These are phyloP conservation scores for Solanum chaucha DNA, from an alignment of 257 asterid genomes.

Conservation along the genomic window DNA sequence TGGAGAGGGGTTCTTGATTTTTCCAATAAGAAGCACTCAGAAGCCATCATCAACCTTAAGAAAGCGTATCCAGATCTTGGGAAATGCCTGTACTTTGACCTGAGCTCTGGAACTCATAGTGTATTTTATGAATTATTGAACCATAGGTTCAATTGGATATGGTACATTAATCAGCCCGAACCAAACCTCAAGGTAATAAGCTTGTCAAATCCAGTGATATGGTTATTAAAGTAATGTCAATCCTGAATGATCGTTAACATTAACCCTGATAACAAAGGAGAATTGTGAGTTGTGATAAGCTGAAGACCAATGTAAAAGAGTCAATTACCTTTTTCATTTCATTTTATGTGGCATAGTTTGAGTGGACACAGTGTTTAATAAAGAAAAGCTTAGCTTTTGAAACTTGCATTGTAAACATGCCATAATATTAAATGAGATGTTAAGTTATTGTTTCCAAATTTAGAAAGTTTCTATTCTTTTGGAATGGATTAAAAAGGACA, in stretches of 20 bases:
- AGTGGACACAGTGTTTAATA: background rate
- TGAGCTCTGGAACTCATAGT: constrained; percentile 44
- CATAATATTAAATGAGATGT: background rate
- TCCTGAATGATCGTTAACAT: background rate
- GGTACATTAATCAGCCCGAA: constrained; percentile 78
- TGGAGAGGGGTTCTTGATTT: constrained; percentile 91
- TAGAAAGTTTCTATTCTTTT: background rate
- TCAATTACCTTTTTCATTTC: background rate
- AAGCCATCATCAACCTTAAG: constrained; percentile 47
- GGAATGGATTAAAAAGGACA: background rate
- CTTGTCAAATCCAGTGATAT: background rate
- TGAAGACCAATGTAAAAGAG: background rate
- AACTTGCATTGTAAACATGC: background rate
- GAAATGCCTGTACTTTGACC: constrained; percentile 61
- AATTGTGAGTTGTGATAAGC: background rate
- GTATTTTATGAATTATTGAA: constrained; percentile 60
- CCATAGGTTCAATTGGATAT: constrained; percentile 81
- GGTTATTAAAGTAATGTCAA: background rate
- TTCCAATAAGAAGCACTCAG: constrained; percentile 36
- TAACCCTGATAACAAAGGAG: background rate
- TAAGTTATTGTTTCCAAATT: background rate
- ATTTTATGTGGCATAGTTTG: background rate
- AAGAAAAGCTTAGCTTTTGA: background rate
- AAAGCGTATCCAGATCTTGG: constrained; percentile 73
- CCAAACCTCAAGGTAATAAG: constrained; percentile 61